Base-by-base conservation (phyloP, 768 basidiomycete genomes). In the Leucocoprinus leucothites region DNA sequence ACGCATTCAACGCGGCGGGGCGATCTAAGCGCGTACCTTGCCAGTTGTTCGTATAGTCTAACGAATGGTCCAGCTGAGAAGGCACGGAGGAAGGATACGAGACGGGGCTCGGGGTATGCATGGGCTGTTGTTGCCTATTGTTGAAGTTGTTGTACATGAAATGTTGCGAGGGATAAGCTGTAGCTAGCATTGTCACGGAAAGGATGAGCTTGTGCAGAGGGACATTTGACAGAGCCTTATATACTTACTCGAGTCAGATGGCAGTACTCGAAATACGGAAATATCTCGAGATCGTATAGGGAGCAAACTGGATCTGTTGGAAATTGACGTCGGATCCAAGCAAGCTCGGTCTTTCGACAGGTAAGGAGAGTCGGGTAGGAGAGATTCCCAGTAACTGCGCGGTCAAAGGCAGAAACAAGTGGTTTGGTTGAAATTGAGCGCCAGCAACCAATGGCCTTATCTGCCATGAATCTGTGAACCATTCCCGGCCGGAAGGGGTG, bases 181-280 rank as follows among this genome's bases (percentile, higher is more conserved):
- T 42, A 43, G 46, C 53, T 21, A 56, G 28, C 54, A 56, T 55
- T 56, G 47, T 56, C 18, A 42, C 9, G 16, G 45, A 24, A 46
- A 43, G 38, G 38, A 24, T 56, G 47, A 49, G 48, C 21, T 25
- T 48, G 45, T 56, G 54, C 24, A 49, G 47, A 41, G 43, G 21
- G 48, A 42, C n/a, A 26, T 43, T 31, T 26, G 42, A 21, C 24
- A 19, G 35, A 35, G 38, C 26, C 48, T 49, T 56, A 56, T 56
- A 56, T 38, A 53, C 47, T 56, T 48, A 47, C 47, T 55, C 36
- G 53, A 55, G 45, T 48, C 43, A 55, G 31, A 38, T 53, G 52
- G 46, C 45, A 38, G 40, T 55, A 35, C 36, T 31, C 31, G 31
- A 31, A 22, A 36, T 41, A 21, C 3, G 19, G n/a, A 19, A 56